Conservation (phyloP, 345 rosid genomes). For the thale cress (Arabidopsis thaliana) region DNA sequence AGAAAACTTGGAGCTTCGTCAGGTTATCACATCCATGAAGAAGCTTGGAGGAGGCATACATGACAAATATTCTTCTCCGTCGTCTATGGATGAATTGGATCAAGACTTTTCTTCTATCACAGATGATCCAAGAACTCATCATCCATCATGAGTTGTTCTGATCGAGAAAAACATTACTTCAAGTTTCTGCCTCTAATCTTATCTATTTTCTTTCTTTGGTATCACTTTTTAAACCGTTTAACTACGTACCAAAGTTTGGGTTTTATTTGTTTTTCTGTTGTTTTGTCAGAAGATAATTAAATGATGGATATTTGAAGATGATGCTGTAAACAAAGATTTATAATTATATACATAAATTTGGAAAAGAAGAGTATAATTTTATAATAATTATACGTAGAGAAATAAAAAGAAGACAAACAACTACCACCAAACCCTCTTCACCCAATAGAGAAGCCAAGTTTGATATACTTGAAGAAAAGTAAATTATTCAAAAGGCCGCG, state of each 20-base stretch:
- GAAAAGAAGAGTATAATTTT: background rate
- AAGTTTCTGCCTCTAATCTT: slow-evolving; percentile 21
- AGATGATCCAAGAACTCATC: slow-evolving; percentile 40
- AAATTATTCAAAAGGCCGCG: background rate
- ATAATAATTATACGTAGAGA: background rate
- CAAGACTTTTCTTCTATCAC: slow-evolving; percentile 45
- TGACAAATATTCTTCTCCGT: background rate
- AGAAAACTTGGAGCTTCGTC: slow-evolving; percentile 67
- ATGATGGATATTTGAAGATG: background rate
- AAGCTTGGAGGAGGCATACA: slow-evolving; percentile 37
- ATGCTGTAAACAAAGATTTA: too few species aligned
- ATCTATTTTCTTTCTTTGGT: slow-evolving; percentile 15
- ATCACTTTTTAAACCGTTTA: background rate
- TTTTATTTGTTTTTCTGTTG: background rate
- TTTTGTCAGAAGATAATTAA: slow-evolving; percentile 5
- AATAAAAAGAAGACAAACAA: slow-evolving; percentile 18
- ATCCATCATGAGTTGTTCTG: slow-evolving; percentile 35
- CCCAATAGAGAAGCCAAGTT: slow-evolving; percentile 12
- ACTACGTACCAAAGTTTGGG: slow-evolving; percentile 23
- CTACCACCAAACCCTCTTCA: slow-evolving; percentile 24
- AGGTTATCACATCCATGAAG: slow-evolving; percentile 66
- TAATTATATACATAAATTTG: too few species aligned
- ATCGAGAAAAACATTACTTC: slow-evolving; percentile 2
- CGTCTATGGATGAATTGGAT: slow-evolving; percentile 35
- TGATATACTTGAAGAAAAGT: background rate